These are phyloP conservation scores for Apiosordaria backusii DNA, from an alignment of 495 filamentous ascomycete genomes.

Conservation along the genomic window DNA sequence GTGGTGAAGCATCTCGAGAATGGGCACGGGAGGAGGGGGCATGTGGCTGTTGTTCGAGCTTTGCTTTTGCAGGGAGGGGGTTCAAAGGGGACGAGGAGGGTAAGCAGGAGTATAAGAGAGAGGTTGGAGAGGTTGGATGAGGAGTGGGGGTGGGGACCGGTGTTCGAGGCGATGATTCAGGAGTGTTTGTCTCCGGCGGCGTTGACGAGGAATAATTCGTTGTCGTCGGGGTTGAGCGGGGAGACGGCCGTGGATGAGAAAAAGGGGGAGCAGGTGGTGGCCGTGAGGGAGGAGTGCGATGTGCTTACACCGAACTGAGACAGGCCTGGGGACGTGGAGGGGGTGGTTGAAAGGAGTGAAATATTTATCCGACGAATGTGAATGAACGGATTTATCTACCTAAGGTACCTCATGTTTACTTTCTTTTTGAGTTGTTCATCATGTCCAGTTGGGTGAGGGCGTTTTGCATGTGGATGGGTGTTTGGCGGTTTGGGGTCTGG, in stretches of 20 bases:
- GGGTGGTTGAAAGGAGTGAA: not conserved
- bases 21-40: not conserved
- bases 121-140: not conserved
- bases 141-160: not conserved
- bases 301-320: not conserved
- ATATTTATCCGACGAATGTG: not conserved
- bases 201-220: not conserved
- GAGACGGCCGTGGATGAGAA: not conserved
- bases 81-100: not conserved
- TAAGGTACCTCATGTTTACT: too few species aligned
- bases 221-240: not conserved
- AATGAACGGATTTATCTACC: not conserved
- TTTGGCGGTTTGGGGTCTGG: too few species aligned
- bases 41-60: not conserved
- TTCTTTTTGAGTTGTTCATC: not conserved
- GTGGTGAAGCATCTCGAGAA: not conserved
- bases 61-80: not conserved
- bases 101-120: not conserved
- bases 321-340: too few species aligned
- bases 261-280: not conserved
- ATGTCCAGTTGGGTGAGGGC: not conserved
- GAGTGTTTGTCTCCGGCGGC: not conserved
- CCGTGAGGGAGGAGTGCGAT: too few species aligned
- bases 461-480: not conserved
- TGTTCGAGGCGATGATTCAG: not conserved